phyloP scores from a whole-genome alignment of 805 yeast genomes.

The Schwanniomyces vanrijiae region DNA sequence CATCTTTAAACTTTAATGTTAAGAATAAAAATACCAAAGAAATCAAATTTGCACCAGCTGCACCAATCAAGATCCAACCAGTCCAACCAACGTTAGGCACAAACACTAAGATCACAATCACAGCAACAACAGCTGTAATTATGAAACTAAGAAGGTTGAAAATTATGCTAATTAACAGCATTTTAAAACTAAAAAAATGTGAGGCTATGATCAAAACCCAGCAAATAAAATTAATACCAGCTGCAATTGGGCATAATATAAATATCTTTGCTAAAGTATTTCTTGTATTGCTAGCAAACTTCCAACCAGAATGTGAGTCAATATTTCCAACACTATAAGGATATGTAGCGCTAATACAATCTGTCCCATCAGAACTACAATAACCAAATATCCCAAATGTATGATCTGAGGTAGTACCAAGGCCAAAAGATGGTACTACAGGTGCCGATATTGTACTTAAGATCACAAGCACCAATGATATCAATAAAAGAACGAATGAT shows the following conservation, averaged over 20 bases:
- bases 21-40: conserved; percentile 50
- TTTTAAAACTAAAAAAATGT: conserved; percentile 22
- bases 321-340: conserved; percentile 41
- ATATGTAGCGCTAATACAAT: conserved; percentile 47
- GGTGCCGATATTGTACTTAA: conserved; percentile 66
- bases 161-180: conserved; percentile 41
- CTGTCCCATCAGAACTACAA: conserved; percentile 34
- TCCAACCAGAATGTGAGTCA: conserved; percentile 44
- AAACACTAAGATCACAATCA: conserved; percentile 57
- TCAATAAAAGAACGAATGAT: conserved; percentile 38
- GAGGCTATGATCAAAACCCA: conserved; percentile 23
- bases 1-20: conserved; percentile 25
- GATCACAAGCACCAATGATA: conserved; percentile 62
- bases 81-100: conserved; percentile 69
- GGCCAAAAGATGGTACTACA: conserved; percentile 44
- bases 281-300: conserved; percentile 45
- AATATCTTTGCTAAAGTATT: conserved; percentile 53
- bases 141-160: conserved; percentile 51
- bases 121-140: conserved; percentile 52
- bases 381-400: conserved; percentile 70
- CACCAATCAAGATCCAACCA: conserved; percentile 70
- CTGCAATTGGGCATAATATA: conserved; percentile 65
- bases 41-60: conserved; percentile 57
- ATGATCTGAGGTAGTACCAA: conserved; percentile 47
- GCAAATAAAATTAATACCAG: conserved; percentile 53